Conservation (phyloP, 2,329 filamentous ascomycete species). For the Alternaria brassicicola region DNA sequence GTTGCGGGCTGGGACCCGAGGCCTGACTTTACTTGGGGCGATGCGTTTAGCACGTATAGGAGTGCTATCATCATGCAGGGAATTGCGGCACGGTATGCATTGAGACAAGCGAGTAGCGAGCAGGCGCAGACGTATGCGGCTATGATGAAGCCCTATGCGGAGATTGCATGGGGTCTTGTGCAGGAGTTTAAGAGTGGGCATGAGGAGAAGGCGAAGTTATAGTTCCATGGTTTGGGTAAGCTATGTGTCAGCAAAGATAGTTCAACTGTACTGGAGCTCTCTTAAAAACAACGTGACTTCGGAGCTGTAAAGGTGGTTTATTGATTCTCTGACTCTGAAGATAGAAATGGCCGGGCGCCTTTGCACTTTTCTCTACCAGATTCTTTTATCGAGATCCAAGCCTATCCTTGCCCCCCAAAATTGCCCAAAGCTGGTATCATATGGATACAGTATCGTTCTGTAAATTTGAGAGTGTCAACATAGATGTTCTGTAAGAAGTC, state of each 20-base stretch:
- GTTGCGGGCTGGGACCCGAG: conserved; percentile 74
- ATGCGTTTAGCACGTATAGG: conserved; percentile 67
- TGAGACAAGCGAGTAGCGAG: conserved; percentile 86
- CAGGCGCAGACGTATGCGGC: conserved; percentile 75
- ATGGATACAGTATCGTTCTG: conserved; percentile 26
- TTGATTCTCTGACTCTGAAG: conserved; percentile 9
- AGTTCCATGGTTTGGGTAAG: conserved; percentile 8
- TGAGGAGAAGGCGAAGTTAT: conserved; percentile 46
- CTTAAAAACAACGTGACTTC: background rate
- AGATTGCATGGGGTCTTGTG: conserved; percentile 79
- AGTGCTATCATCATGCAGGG: conserved; percentile 76
- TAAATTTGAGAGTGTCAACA: conserved; percentile 30
- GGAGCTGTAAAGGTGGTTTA: background rate
- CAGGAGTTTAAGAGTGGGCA: conserved; percentile 54
- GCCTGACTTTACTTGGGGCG: conserved; percentile 66
- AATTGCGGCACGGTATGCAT: conserved; percentile 86
- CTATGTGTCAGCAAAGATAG: background rate
- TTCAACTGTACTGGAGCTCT: background rate
- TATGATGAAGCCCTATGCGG: conserved; percentile 73
- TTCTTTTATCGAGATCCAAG: conserved; percentile 11
- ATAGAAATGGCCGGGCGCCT: conserved; percentile 7
- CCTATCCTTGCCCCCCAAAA: conserved; percentile 7
- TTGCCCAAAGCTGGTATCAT: conserved; percentile 34
- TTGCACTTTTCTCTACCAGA: conserved; percentile 18
- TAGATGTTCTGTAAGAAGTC: conserved; percentile 13